phyloP scores from a whole-genome alignment of 2,329 filamentous ascomycete genomes.

The Coleophoma eucalyptorum region DNA sequence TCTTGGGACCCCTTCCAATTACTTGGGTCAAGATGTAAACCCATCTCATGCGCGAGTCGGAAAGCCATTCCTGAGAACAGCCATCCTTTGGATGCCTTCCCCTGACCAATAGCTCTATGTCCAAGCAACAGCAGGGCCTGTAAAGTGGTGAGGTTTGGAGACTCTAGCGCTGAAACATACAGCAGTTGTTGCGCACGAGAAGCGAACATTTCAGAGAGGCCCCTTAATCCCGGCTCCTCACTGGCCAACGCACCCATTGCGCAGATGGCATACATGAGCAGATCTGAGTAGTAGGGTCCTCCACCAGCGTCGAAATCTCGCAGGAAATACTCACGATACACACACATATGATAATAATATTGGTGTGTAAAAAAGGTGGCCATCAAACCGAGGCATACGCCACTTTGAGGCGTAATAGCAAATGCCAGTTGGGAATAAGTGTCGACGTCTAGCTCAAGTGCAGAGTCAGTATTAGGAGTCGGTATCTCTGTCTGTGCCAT shows the following conservation, averaged over 20 bases:
- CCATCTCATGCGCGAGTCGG: conserved; percentile 47
- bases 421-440: background rate
- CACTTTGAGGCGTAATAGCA: conserved; percentile 38
- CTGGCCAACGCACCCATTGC: conserved; percentile 44
- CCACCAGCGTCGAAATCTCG: conserved; percentile 42
- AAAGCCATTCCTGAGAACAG: conserved; percentile 49
- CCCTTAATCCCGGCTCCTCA: conserved; percentile 29
- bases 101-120: conserved; percentile 43
- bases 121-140: conserved; percentile 41
- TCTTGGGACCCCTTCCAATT: conserved; percentile 42
- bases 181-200: conserved; percentile 38
- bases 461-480: background rate
- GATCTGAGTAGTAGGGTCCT: conserved; percentile 45
- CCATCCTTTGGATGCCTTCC: conserved; percentile 46
- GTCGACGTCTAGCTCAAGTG: background rate
- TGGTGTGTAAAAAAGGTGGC: conserved; percentile 43
- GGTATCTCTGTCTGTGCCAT: background rate
- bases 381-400: conserved; percentile 41
- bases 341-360: conserved; percentile 45
- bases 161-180: conserved; percentile 39
- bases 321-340: conserved; percentile 47
- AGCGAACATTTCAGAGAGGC: conserved; percentile 39
- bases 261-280: conserved; percentile 44
- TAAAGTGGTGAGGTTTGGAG: conserved; percentile 41
- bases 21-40: conserved; percentile 45